Evolutionary conservation across 257 asterid genomes (phyloP), one percentile per base, ranked within the genome.

Genomic region (Henckelia pumila): DNA sequence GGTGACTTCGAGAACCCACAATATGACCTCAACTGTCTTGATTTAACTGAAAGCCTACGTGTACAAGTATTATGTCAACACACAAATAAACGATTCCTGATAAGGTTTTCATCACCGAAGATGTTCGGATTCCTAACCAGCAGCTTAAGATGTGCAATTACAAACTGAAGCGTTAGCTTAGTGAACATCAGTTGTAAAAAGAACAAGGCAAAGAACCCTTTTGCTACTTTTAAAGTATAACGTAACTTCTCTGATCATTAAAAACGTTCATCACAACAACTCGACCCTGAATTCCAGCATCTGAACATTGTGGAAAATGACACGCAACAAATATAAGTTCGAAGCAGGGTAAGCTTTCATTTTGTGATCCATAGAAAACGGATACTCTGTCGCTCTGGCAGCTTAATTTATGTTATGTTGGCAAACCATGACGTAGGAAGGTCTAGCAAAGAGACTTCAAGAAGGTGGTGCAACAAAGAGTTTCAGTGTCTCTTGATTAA

Each of bases 311-410:
- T 33, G 20, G 24, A 16, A 35, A 11, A 21, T 8, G 20, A 35
- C 22, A 30, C 20, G 21, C n/a, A 20, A 35, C 55, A 62, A 33
- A 30, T 23, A n/a, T 22, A 37, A 63, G 67, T 71, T 53, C 5
- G 67, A 62, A 33, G 21, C 29, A 5, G 52, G 14, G 19, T 32
- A 49, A 55, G 35, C 52, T 17, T 61, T 30, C 22, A 14, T 26
- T 0, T 68, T 40, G 6, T 28, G 30, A 0, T 63, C 35, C 60
- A 61, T 26, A 55, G 49, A 33, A 71, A 63, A 47, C 49, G 52
- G 23, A 28, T 22, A 53, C 58, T 22, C 63, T 62, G 49, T 28
- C 33, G 66, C 32, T 32, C 50, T 61, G 35, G 52, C 52, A 7
- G 16, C 13, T 7, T 28, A 59, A 59, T 23, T 26, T 35, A 17